Base-by-base conservation (phyloP, 2,329 filamentous ascomycete genomes). In the Parafenestella ontariensis region DNA sequence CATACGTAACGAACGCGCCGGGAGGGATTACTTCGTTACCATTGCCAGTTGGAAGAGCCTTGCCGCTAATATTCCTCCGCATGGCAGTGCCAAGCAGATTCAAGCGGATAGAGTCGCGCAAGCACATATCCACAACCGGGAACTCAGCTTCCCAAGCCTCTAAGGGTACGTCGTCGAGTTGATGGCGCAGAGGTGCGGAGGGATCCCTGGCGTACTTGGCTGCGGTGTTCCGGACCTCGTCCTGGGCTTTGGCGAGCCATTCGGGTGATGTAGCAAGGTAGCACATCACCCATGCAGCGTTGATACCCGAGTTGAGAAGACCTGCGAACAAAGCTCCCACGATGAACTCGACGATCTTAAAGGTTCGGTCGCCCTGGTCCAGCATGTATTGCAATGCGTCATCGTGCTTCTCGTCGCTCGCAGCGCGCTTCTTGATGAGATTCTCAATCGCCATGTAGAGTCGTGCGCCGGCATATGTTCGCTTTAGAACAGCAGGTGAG, bases 141-240 rank as follows among this genome's bases (percentile, higher is more conserved):
- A 87, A 85, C 17, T 83, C 80, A 11, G 67, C 46, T 64, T 87
- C 84, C 84, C 84, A 87, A 0, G 79, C 81, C 13, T 84, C 81
- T 24, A 85, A 65, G 0, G 77, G 76, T 0, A 87, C 70, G 2
- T 73, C 64, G 31, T 74, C 69, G 1, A 87, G 67, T 18, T 75
- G 71, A 1, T 76, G 65, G 24, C 66, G 66, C 11, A 79, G 65
- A 2, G 78, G 66, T 3, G 69, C 58, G n/a, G 66, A 62, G 0
- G 59, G 53, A 51, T 78, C 63, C 2, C 71, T 63, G 13, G 79
- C 72, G 64, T 85, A 76, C 59, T 75, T 79, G 45, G 73, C 68
- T 0, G 83, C 74, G 6, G 76, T 78, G 3, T 58, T 61, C 45
- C 81, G 74, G 15, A 87, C 75, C 67, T 87, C 83, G 7, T 73